These are phyloP conservation scores for Mortierella alpina DNA, from an alignment of 192 early-diverging fungal genomes.

Conservation along the genomic window DNA sequence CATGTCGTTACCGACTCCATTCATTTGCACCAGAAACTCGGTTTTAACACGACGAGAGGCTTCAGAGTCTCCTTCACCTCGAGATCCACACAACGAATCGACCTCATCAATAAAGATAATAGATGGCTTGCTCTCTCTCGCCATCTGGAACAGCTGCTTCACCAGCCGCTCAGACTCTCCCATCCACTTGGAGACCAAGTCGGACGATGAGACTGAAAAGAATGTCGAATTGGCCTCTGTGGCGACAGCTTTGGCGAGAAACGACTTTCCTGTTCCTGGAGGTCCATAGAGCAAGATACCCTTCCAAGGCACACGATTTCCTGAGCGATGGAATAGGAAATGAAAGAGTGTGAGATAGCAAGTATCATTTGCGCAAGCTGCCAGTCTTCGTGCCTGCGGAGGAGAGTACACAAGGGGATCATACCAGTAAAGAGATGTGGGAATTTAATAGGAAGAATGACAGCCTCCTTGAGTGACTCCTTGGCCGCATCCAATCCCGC, in stretches of 20 bases:
- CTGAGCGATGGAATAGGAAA: conserved; percentile 16
- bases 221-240: conserved; percentile 98
- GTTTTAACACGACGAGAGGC: conserved; percentile 96
- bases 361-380: too few relatives aligned
- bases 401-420: too few relatives aligned
- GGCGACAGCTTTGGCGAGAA: conserved; percentile 96
- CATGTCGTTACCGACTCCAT: conserved; percentile 97
- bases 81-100: conserved; percentile 93
- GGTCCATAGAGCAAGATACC: conserved; percentile 97
- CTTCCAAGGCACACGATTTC: conserved; percentile 95
- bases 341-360: background rate
- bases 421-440: conserved; percentile 92
- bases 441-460: conserved; percentile 97
- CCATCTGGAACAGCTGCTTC: conserved; percentile 94
- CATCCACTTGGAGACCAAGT: conserved; percentile 99
- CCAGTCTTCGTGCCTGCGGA: background rate
- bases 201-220: conserved; percentile 96
- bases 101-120: conserved; percentile 99
- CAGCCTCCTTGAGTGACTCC: conserved; percentile 97
- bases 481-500: conserved; percentile 96
- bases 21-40: conserved; percentile 99
- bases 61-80: conserved; percentile 98
- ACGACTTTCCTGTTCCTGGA: conserved; percentile 98
- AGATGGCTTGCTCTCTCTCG: conserved; percentile 90
- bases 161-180: conserved; percentile 97